A percentile compares a stretch with the other conserved stretches of the same genome.
phyloP scores from a whole-genome alignment of 2,329 filamentous ascomycete genomes.

The Didymella segeticola region DNA sequence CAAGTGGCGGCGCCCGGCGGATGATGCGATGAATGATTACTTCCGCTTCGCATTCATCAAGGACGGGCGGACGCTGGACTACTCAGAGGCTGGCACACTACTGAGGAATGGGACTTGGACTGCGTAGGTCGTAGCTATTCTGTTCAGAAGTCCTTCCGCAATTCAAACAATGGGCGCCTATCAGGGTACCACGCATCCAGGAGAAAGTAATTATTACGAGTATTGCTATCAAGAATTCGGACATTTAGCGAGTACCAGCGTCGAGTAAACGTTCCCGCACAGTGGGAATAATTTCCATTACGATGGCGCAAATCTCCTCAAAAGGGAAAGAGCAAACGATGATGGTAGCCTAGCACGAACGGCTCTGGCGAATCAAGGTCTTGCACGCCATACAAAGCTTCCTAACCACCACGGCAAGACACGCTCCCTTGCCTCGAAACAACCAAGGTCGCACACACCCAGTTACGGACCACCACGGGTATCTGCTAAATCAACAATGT shows the following conservation, averaged over 20 bases:
- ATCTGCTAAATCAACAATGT: conserved; percentile 2
- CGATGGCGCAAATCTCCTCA: not conserved
- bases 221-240: not conserved
- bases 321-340: conserved; percentile 1
- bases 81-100: conserved; percentile 37
- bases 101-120: conserved; percentile 41
- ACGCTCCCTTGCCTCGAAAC: not conserved
- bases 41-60: conserved; percentile 45
- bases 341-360: not conserved
- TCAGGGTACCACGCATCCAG: too few relatives aligned
- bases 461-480: not conserved
- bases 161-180: too few relatives aligned
- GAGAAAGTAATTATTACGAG: too few relatives aligned
- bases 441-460: not conserved
- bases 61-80: conserved; percentile 39
- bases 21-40: conserved; percentile 38
- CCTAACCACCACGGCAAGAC: not conserved
- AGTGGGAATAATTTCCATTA: not conserved
- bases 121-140: too few relatives aligned
- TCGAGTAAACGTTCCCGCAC: not conserved
- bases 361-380: not conserved
- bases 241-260: not conserved
- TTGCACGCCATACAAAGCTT: not conserved
- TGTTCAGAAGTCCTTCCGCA: not conserved
- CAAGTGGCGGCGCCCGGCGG: conserved; percentile 52